Base-by-base conservation (phyloP, 2,329 filamentous ascomycete genomes). In the Pseudopithomyces maydicus region DNA sequence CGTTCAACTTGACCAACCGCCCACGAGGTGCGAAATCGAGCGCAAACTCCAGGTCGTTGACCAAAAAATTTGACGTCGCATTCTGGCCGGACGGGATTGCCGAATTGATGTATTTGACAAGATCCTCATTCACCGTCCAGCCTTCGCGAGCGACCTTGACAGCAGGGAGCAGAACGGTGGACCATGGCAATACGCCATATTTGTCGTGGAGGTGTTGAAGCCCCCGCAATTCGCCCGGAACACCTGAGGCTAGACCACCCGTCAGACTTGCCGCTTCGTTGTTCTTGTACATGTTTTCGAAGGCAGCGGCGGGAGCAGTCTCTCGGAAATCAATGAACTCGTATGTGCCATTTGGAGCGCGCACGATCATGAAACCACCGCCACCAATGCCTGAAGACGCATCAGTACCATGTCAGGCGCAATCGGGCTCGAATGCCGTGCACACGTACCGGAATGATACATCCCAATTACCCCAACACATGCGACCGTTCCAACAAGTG, bases 251-350 rank as follows among this genome's bases (percentile, higher is more conserved):
- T 32, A 96, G 77, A 0, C 92, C 92, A 2, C 91, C 90, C 26
- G 80, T 80, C 1, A 94, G 79, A 53, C 90, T 92, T 1, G 84
- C 86, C 1, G 82, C 75, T 1, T 83, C 80, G 61, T 95, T 89
- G 53, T 87, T 86, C 56, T 85, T 82, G 74, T 89, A 98, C 94
- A 98, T 98, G 68, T 96, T 86, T 74, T 92, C 82, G 62, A 83
- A 88, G 0, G 92, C 90, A 0, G 91, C 90, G 0, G 88, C 90
- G 0, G 94, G 94, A 0, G 94, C 94, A 0, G 89, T 87, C 74
- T 98, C 94, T 45, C 94, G 84, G 71, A 96, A 98, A 76, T 98
- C 94, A 64, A 98, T 87, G 56, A 88, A 88, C 70, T 96, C 92
- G 71, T 93, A 96, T 17, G 81, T 80, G n/a, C 92, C 92, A 56